Conservation (phyloP, 2,329 filamentous ascomycete species). For the Cladosporium halotolerans region DNA sequence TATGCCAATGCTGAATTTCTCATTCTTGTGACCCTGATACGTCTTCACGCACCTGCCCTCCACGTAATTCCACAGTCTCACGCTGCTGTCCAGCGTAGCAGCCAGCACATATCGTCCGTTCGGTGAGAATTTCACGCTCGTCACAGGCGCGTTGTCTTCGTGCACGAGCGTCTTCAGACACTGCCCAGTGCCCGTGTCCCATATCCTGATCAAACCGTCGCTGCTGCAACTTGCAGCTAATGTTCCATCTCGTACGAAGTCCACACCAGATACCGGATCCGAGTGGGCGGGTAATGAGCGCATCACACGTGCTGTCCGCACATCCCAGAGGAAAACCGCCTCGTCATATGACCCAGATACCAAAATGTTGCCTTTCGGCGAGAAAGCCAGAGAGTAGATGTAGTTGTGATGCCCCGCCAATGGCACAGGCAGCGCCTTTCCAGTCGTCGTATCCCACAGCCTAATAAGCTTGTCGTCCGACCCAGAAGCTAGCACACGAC, state of each 20-base stretch:
- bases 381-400: slow-evolving; percentile 88
- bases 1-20: slow-evolving; percentile 75
- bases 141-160: slow-evolving; percentile 88
- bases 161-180: slow-evolving; percentile 92
- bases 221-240: slow-evolving; percentile 86
- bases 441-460: slow-evolving; percentile 69
- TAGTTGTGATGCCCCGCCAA: slow-evolving; percentile 92
- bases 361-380: slow-evolving; percentile 96
- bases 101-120: slow-evolving; percentile 92
- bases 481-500: slow-evolving; percentile 77
- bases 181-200: slow-evolving; percentile 93
- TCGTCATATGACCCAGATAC: slow-evolving; percentile 95
- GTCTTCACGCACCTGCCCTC: slow-evolving; percentile 90
- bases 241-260: slow-evolving; percentile 88
- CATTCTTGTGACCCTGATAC: slow-evolving; percentile 86
- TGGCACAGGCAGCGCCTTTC: slow-evolving; percentile 52
- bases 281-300: slow-evolving; percentile 87
- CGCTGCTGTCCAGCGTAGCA: slow-evolving; percentile 81
- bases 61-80: slow-evolving; percentile 93
- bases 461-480: slow-evolving; percentile 95
- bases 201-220: slow-evolving; percentile 87
- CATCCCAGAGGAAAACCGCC: slow-evolving; percentile 95
- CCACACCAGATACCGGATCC: slow-evolving; percentile 87
- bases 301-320: slow-evolving; percentile 81
- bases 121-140: slow-evolving; percentile 83